Percentiles rank a stretch among this genome's conserved stretches.
These are phyloP conservation scores for Aspergillus sergii DNA, from an alignment of 2,329 filamentous ascomycete genomes.

Conservation along the genomic window DNA sequence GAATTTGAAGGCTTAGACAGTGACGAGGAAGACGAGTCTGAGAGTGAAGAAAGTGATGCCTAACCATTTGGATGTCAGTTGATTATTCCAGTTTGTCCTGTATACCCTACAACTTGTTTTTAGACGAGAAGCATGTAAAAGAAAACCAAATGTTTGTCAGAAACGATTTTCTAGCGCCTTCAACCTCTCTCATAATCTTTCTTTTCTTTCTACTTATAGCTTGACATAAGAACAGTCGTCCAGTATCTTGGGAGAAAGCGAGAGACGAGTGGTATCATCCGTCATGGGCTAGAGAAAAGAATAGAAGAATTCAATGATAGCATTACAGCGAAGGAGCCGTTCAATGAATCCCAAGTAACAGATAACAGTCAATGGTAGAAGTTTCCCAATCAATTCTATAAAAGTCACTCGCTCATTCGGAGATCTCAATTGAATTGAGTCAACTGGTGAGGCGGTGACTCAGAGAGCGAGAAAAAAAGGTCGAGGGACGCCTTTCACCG, in stretches of 20 bases:
- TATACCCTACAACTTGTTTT: constrained; percentile 25
- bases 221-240: not conserved
- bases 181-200: not conserved
- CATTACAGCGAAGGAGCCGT: not conserved
- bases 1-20: constrained; percentile 29
- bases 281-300: not conserved
- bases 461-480: constrained; percentile 10
- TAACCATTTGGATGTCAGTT: constrained; percentile 13
- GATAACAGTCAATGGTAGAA: not conserved
- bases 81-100: constrained; percentile 16
- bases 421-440: not conserved
- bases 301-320: not conserved
- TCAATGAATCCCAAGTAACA: not conserved
- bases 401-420: not conserved
- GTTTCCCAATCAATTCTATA: not conserved
- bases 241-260: not conserved
- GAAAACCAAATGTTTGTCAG: not conserved
- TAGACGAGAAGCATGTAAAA: constrained; percentile 8
- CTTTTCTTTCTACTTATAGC: not conserved
- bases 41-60: constrained; percentile 33
- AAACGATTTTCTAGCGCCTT: not conserved
- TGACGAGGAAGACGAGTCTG: constrained; percentile 24
- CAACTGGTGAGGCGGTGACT: constrained; percentile 7
- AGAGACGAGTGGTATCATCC: not conserved
- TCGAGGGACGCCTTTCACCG: constrained; percentile 26